These are phyloP conservation scores for Tricholoma terreum DNA, from an alignment of 768 basidiomycete species.

Conservation along the genomic window DNA sequence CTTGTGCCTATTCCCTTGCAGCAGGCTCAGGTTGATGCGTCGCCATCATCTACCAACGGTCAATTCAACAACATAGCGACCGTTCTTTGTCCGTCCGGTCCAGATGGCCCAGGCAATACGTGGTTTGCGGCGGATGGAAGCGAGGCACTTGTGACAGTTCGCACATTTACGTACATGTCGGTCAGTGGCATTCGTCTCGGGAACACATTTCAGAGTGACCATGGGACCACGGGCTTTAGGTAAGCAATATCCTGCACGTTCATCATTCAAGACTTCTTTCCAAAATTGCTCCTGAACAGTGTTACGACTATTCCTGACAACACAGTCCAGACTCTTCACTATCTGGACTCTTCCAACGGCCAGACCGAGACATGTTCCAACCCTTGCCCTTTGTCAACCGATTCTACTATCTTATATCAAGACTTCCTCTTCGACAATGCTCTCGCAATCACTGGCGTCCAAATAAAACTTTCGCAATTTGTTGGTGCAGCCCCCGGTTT, in stretches of 20 bases:
- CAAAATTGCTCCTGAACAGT: conserved; percentile 38
- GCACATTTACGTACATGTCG: conserved; percentile 69
- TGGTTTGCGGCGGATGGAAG: conserved; percentile 82
- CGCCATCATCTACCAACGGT: conserved; percentile 58
- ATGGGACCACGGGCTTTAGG: conserved; percentile 89
- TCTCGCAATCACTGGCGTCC: conserved; percentile 80
- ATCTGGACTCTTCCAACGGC: conserved; percentile 71
- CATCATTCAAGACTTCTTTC: background rate
- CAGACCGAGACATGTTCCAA: conserved; percentile 74
- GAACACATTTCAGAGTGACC: conserved; percentile 80
- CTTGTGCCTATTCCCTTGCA: conserved; percentile 77
- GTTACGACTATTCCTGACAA: conserved; percentile 90
- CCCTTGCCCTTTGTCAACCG: conserved; percentile 76
- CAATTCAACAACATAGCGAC: conserved; percentile 62
- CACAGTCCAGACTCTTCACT: conserved; percentile 70
- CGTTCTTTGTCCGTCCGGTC: conserved; percentile 84
- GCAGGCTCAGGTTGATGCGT: conserved; percentile 52
- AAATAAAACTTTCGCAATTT: conserved; percentile 77
- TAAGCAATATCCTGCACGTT: conserved; percentile 31
- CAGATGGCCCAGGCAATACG: conserved; percentile 72
- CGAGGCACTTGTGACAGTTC: conserved; percentile 70
- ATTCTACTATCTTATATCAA: conserved; percentile 79
- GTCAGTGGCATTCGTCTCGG: conserved; percentile 84
- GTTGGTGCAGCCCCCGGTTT: conserved; percentile 76
- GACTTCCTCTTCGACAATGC: conserved; percentile 81